Conservation (phyloP, 2,329 filamentous ascomycete genomes). For the Juglanconis oblonga region DNA sequence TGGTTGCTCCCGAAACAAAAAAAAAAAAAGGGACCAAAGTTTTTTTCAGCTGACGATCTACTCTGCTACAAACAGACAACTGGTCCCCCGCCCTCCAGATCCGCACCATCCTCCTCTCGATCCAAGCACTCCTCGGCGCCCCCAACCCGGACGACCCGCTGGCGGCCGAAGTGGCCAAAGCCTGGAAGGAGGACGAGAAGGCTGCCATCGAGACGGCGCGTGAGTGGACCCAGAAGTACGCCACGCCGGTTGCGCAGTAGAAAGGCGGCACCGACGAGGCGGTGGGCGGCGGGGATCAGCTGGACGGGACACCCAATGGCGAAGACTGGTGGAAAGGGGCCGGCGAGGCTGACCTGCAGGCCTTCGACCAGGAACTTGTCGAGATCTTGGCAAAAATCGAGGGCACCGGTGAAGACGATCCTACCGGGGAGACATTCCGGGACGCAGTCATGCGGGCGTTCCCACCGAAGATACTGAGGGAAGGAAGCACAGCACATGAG, state of each 20-base stretch:
- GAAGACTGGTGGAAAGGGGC: not conserved
- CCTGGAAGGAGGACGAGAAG: slow-evolving; percentile 95
- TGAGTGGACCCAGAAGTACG: slow-evolving; percentile 88
- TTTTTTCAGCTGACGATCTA: slow-evolving; percentile 13
- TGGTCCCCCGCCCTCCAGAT: slow-evolving; percentile 99
- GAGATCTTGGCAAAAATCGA: not conserved
- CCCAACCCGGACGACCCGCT: slow-evolving; percentile 98
- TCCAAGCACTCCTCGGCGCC: slow-evolving; percentile 91
- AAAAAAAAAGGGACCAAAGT: too few species aligned
- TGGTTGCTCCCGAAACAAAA: too few species aligned
- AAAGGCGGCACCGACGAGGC: not conserved
- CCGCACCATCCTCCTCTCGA: slow-evolving; percentile 95
- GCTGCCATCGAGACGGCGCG: slow-evolving; percentile 88
- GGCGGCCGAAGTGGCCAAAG: slow-evolving; percentile 94
- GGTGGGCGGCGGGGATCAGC: too few species aligned
- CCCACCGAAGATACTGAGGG: too few species aligned
- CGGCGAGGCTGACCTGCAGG: not conserved
- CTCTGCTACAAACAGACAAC: slow-evolving; percentile 63
- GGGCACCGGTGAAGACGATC: too few species aligned
- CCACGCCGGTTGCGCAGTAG: slow-evolving; percentile 34
- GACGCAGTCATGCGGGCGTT: too few species aligned
- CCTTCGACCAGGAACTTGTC: not conserved
- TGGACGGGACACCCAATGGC: not conserved
- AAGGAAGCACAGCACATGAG: too few species aligned
- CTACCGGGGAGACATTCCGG: too few species aligned